Base-by-base conservation (phyloP, 495 filamentous ascomycete genomes). In the Daldinia loculata region DNA sequence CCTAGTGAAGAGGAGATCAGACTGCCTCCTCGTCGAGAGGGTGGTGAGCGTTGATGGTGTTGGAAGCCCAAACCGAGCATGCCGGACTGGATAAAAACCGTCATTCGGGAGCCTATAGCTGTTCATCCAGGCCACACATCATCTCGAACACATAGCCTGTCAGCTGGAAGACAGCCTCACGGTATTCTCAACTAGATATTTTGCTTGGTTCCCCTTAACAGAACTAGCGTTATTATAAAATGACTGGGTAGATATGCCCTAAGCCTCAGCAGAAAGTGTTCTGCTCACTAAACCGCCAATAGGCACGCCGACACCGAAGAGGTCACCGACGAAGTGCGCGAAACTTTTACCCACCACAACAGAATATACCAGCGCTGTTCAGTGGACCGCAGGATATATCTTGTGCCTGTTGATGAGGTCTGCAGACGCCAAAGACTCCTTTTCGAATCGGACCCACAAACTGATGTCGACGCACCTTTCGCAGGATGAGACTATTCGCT, bases 371-470 rank as follows among this genome's bases (percentile, higher is more conserved):
- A 95, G 72, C 87, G 86, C 73, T 90, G 88, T 80, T 88, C 92
- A 29, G 80, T 98, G 61, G 88, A 92, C 36, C 85, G 92, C 64
- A 82, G 82, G 38, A 88, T 90, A 69, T 94, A 93, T 72, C 91
- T 93, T 70, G 88, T 89, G 34, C 95, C 95, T 2, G 84, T 95
- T 22, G 95, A 98, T 79, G 91, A 95, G 82, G 95, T 96, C 59
- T 59, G 61, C 56, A 63, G 39, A 60, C 30, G 59, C 56, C 19
- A 66, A 67, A 41, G 36, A 50, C 60, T 56, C 65, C 65, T 68
- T 68, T 68, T 68, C 65, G 50, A 68, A 43, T 26, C 64, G n/a
- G 32, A 30, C 38, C 60, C 48, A 53, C 39, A 66, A 66, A 52
- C 58, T 68, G 19, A 61, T 65, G 61, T 69, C 74, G 51, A 76